Conservation (phyloP, 805 yeast species). For the Ogataea glucozyma region DNA sequence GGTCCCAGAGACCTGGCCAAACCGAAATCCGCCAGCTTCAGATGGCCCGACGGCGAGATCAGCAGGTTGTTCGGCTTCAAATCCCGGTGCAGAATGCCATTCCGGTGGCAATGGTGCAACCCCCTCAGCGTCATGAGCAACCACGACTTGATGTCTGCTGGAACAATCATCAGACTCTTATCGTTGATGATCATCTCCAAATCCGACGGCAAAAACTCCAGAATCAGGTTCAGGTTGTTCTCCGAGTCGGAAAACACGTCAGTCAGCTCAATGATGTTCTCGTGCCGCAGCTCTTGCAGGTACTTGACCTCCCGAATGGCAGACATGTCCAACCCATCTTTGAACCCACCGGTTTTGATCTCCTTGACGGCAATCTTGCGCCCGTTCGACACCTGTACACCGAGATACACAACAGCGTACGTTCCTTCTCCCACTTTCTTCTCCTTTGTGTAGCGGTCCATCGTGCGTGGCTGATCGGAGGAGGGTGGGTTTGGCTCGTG, state of each 20-base stretch:
- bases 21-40: constrained; percentile 97
- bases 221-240: constrained; percentile 75
- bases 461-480: constrained; percentile 9
- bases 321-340: constrained; percentile 97
- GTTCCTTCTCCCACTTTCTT: constrained; percentile 98
- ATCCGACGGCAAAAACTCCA: constrained; percentile 92
- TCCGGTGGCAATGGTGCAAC: constrained; percentile 91
- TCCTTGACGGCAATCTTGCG: constrained; percentile 88
- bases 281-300: constrained; percentile 75
- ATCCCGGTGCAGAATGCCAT: constrained; percentile 88
- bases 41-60: constrained; percentile 80
- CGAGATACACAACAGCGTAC: constrained; percentile 92
- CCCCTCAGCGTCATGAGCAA: constrained; percentile 92
- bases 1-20: constrained; percentile 82
- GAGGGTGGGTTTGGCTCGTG: too few species aligned
- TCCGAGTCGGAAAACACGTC: constrained; percentile 77
- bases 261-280: constrained; percentile 80
- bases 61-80: constrained; percentile 89
- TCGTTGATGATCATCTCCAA: constrained; percentile 88
- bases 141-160: constrained; percentile 93
- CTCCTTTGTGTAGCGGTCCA: constrained; percentile 47
- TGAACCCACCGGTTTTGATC: constrained; percentile 90
- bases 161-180: constrained; percentile 68
- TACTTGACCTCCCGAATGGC: constrained; percentile 93
- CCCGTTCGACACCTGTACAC: constrained; percentile 56